These are phyloP conservation scores for Neurospora terricola DNA, from an alignment of 495 filamentous ascomycete genomes.

Conservation along the genomic window DNA sequence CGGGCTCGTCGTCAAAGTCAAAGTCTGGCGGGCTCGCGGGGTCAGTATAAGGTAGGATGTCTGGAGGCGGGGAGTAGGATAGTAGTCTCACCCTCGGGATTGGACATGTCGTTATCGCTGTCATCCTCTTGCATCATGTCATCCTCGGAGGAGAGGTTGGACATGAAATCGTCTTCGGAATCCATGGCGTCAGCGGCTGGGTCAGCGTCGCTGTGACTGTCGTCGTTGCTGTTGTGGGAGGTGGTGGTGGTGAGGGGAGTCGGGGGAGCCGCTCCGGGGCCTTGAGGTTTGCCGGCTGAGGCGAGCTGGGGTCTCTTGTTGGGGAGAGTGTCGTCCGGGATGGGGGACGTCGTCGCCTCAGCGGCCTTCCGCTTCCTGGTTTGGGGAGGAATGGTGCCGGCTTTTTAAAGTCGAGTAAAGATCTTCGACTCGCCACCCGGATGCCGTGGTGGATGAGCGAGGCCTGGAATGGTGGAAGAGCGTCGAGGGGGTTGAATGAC, in stretches of 20 bases:
- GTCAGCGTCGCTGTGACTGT: conserved; percentile 14
- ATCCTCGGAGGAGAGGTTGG: conserved; percentile 65
- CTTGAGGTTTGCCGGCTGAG: conserved; percentile 23
- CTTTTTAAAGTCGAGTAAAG: conserved; percentile 6
- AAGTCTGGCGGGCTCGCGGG: conserved; percentile 39
- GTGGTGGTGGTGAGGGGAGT: conserved; percentile 14
- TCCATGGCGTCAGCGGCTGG: conserved; percentile 62
- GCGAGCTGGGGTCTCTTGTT: conserved; percentile 42
- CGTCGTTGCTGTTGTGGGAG: conserved; percentile 12
- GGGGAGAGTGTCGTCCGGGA: conserved; percentile 24
- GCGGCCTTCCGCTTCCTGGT: conserved; percentile 89
- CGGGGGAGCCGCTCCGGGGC: conserved; percentile 37
- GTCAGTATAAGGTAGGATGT: background rate
- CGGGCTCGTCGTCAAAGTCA: conserved; percentile 59
- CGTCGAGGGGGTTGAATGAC: background rate
- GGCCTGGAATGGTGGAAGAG: background rate
- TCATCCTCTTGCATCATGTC: conserved; percentile 60
- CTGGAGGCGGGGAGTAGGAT: background rate
- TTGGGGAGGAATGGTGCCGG: conserved; percentile 49
- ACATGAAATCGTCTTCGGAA: conserved; percentile 94
- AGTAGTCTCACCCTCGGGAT: conserved; percentile 54
- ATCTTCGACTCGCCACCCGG: conserved; percentile 4
- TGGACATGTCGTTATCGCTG: conserved; percentile 65
- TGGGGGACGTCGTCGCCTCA: conserved; percentile 54
- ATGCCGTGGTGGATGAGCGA: background rate